Base-by-base conservation (phyloP, 345 rosid genomes). In the Eucalyptus guilfoylei region DNA sequence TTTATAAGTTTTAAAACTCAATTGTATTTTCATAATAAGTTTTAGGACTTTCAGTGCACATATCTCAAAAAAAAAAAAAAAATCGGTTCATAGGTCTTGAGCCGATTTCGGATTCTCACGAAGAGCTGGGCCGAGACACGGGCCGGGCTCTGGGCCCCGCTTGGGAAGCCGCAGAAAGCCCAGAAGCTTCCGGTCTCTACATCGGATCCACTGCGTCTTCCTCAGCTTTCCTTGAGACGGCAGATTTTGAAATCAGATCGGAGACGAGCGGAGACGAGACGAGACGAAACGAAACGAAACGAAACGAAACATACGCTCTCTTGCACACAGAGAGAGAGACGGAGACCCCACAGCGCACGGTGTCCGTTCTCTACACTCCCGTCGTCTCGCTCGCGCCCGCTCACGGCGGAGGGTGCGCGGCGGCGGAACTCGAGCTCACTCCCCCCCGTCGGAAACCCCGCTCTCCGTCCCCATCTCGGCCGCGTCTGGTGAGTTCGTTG, bases 11-110 rank as follows among this genome's bases (percentile, higher is more conserved):
- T 52, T 52, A 21, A 52, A 52, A 52, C 1, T 52, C 0, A 52
- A 52, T 52, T 52, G 0, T 1, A 52, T 0, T 52, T 52, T 3
- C 26, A 4, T 52, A 21, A 52, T 52, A 21, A 21, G 5, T 52
- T 52, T 52, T 52, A 52, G 1, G 2, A 21, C 11, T 19, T 52
- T 0, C 4, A 0, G 4, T 1, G 4, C 26, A 52, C 4, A 8
- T 8, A 21, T 26, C 2, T 24, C 14, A 11, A 58, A 58, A 26
- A 23, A 54, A 21, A 54, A 62, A 64, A 30, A 15, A 15, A 32
- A 15, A 8, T 32, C 80, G 42, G 23, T 67, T 67, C 80, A n/a
- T 32, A 5, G 80, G 40, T 32, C 30, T 67, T 8, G 40, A 11
- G 42, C 34, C 23, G 40, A 32, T 67, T 32, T 26, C 80, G 80